phyloP scores from a whole-genome alignment of 2,329 filamentous ascomycete genomes.

The Pseudopyrenochaeta lycopersici region DNA sequence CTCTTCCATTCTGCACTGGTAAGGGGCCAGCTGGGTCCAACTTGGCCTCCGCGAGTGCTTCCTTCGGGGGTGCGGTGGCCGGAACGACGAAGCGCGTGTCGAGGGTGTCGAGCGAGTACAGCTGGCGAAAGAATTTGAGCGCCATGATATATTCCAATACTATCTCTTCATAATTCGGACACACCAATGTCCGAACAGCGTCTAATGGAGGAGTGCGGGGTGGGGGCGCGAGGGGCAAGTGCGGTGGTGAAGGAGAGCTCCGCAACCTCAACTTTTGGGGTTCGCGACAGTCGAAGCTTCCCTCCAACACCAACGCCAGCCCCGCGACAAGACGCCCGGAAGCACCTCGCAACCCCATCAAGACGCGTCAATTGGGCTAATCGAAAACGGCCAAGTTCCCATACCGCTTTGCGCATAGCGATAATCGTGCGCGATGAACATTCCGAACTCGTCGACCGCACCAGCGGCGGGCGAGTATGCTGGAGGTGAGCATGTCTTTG shows the following conservation, averaged over 20 bases:
- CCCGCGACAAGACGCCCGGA: slow-evolving; percentile 22
- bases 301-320: slow-evolving; percentile 34
- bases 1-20: slow-evolving; percentile 31
- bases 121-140: slow-evolving; percentile 59
- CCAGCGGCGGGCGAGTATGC: slow-evolving; percentile 57
- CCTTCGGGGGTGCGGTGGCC: slow-evolving; percentile 68
- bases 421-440: slow-evolving; percentile 43
- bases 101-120: slow-evolving; percentile 73
- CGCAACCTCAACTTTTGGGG: slow-evolving; percentile 34
- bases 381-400: neutral
- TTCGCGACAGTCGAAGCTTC: slow-evolving; percentile 39
- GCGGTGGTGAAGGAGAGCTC: slow-evolving; percentile 21
- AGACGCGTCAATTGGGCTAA: slow-evolving; percentile 38
- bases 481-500: slow-evolving; percentile 46
- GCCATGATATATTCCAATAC: slow-evolving; percentile 39
- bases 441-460: slow-evolving; percentile 47
- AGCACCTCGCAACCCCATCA: slow-evolving; percentile 1
- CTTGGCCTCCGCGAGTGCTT: slow-evolving; percentile 45
- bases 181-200: neutral
- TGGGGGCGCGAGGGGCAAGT: slow-evolving; percentile 23
- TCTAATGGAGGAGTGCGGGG: slow-evolving; percentile 8
- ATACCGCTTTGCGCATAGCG: slow-evolving; percentile 15
- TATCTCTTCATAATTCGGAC: slow-evolving; percentile 31
- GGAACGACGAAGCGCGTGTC: slow-evolving; percentile 78
- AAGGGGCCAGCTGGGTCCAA: slow-evolving; percentile 44